These are phyloP conservation scores for Fusarium sp. DNA, from an alignment of 2,329 filamentous ascomycete species.

Conservation along the genomic window DNA sequence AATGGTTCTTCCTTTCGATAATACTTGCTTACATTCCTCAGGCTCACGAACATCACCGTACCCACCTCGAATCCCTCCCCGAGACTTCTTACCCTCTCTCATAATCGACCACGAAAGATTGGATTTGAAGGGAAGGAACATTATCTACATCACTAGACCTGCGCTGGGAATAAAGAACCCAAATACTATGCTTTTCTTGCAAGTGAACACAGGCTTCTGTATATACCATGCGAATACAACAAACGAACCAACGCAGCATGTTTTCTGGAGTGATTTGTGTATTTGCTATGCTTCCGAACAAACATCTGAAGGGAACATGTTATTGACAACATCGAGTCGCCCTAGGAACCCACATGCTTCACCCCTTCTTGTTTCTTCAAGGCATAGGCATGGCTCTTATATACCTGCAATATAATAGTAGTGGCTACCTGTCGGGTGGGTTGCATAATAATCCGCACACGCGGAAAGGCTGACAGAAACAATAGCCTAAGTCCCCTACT, in stretches of 20 bases:
- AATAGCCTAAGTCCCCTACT: no score
- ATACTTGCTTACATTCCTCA: conserved; percentile 54
- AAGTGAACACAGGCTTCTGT: conserved; percentile 34
- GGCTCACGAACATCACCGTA: conserved; percentile 91
- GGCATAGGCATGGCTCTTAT: not conserved
- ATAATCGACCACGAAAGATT: conserved; percentile 48
- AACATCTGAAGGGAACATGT: not conserved
- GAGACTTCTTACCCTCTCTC: conserved; percentile 84
- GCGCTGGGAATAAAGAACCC: conserved; percentile 10
- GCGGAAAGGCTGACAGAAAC: no score
- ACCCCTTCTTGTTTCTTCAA: not conserved
- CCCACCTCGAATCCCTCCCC: conserved; percentile 84
- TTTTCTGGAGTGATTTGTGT: not conserved
- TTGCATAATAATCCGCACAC: no score
- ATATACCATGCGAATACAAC: conserved; percentile 47
- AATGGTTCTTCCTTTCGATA: not conserved
- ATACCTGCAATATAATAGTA: not conserved
- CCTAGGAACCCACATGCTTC: not conserved
- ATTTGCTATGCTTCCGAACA: not conserved
- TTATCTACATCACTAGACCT: conserved; percentile 27
- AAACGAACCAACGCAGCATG: conserved; percentile 24
- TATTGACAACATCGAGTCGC: not conserved
- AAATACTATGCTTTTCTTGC: conserved; percentile 33
- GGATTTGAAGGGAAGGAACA: conserved; percentile 25
- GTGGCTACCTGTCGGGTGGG: not conserved